Base-by-base conservation (phyloP, 2,329 filamentous ascomycete species). In the Calonectria naviculata region DNA sequence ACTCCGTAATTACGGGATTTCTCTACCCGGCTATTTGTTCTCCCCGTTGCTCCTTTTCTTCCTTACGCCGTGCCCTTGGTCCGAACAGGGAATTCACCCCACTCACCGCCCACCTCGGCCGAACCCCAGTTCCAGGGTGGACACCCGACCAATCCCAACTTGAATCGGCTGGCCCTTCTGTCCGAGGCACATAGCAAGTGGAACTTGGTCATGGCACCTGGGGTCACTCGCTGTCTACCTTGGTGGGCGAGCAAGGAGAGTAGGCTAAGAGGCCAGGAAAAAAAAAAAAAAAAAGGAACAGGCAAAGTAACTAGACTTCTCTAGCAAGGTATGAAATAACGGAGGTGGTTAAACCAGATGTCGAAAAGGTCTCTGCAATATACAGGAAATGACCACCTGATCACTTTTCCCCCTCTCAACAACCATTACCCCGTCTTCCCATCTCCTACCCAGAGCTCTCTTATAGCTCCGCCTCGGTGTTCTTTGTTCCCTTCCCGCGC, bases 401-500 rank as follows among this genome's bases (percentile, higher is more conserved):
- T 61, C 42, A 44, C 42, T 49, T 47, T 19, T 17, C 62, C 17
- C 38, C 52, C 58, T 38, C n/a, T 46, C 31, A 31, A 38, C 36
- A 60, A 19, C 36, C 36, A 61, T 67, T 54, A 34, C 38, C 66
- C 58, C 58, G 10, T 46, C 46, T 34, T 42, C 42, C 19, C 52
- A 36, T 65, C 52, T 38, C 12, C 12, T 34, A 28, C 46, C 26
- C 64, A 62, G 31, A 36, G 61, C 42, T 54, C 61, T 63, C 28
- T 58, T 44, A 34, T 47, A 72, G 60, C 61, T 67, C 64, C 46
- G 47, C 46, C 47, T 70, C 70, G 63, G 67, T 62, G 63, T 60
- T 38, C 49, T 42, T 70, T 69, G 47, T 60, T 71, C 64, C 64
- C 58, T 61, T 60, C 68, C 68, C 71, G 71, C 68, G 56, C 60